Base-by-base conservation (phyloP, 1,139 yeast species). In the Taphrina sp. region DNA sequence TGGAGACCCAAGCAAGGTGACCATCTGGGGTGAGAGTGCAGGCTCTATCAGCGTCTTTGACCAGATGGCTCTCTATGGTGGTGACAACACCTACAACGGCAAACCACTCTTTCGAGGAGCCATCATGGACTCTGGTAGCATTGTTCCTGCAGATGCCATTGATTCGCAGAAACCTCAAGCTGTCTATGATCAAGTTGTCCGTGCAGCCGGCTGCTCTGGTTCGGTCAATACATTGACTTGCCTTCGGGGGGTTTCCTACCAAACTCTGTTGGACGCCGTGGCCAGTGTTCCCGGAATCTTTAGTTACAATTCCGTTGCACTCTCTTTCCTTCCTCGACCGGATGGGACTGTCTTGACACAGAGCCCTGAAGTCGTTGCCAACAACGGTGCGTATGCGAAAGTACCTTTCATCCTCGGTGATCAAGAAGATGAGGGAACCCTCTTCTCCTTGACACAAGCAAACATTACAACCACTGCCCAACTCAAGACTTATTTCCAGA, bases 1-100 rank as follows among this genome's bases (percentile, higher is more conserved):
- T 23, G 75, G 75, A 14, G 66, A 72, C 58, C 66, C 71, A 2
- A 58, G 63, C 12, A 64, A 62, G 41, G 64, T 72, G 38, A 47
- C 53, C 3, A 20, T 37, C 29, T 39, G 23, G n/a, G 53, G 53
- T 10, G 45, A 47, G 10, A 28, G 38, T n/a, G 53, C 53, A 5
- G 53, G 53, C 20, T 28, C 35, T 24, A 28, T 46, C 29, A 26
- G 31, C n/a, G 44, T 39, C 3, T 24, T 39, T 39, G 44, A 39
- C 2, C 44, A 39, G 19, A 23, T 39, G 44, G 44, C 33, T 8
- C 24, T 39, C 16, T 39, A 24, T 33, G 33, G 26, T 19, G 44
- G 44, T 12, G 33, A 39, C 44, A 39, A 39, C 20, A 39, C 31
- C 19, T 39, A 39, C 22, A 39, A 39, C 22, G 44, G 44, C 20